Conservation (phyloP, 441 rosid genomes). For the Cnidoscolus chayamansa region DNA sequence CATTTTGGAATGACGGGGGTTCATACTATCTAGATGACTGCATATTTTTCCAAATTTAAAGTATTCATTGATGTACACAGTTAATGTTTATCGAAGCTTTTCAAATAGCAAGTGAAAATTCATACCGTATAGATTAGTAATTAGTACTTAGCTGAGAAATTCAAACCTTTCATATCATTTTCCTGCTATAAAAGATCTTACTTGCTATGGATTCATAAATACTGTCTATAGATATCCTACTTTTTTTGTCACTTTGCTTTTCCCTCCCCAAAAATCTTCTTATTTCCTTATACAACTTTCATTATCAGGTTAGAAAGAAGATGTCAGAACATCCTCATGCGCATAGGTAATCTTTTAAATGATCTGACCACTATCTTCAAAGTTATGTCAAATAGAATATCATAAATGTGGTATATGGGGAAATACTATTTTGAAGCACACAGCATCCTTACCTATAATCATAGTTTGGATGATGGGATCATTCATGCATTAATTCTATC, state of each 20-base stretch:
- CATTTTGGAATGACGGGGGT: conserved; percentile 17
- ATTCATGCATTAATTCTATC: background rate
- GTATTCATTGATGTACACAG: conserved; percentile 8
- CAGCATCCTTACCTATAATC: background rate
- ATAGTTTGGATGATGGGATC: conserved; percentile 1
- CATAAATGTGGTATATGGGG: background rate
- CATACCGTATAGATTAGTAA: background rate
- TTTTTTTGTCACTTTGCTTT: background rate
- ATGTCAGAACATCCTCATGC: conserved; percentile 56
- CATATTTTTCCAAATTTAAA: background rate
- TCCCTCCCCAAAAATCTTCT: background rate
- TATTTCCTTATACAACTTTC: conserved; percentile 24
- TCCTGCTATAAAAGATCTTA: background rate
- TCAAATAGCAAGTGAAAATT: conserved; percentile 8
- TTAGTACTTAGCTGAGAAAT: background rate
- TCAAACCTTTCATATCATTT: conserved; percentile 1
- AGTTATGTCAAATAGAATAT: background rate
- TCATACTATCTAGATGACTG: conserved; percentile 3
- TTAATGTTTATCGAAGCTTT: conserved; percentile 3
- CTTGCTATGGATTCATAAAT: background rate
- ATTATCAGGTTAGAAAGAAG: conserved; percentile 74
- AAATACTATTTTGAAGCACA: background rate
- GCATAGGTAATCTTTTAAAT: conserved; percentile 51
- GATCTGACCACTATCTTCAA: conserved; percentile 3
- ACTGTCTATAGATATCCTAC: background rate